Base-by-base conservation (phyloP, 1,284 basidiomycete genomes). In the Boletellus deceptivus region DNA sequence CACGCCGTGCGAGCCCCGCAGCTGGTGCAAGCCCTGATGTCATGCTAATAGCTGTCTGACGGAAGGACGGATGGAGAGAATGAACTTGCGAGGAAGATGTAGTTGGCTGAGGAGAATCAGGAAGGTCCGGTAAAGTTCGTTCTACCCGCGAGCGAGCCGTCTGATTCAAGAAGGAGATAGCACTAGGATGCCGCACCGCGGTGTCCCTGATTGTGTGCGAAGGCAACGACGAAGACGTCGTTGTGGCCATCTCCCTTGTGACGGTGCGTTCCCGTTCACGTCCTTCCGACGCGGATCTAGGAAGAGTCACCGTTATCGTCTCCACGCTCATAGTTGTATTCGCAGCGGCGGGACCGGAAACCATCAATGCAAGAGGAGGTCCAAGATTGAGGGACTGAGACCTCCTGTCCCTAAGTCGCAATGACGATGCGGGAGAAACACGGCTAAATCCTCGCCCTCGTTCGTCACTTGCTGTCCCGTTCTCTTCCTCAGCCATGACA, bases 11-110 rank as follows among this genome's bases (percentile, higher is more conserved):
- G n/a, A 86, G 72, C 9, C 84, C 84, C 22, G 84, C 83, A 25
- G 84, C 83, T 33, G 84, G 83, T 3, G 80, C 82, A 49, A 87
- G 72, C 35, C 82, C 78, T 46, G 75, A 76, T 2, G 83, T 78
- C 69, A 89, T 80, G 58, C 84, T 87, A 55, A 86, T 77, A n/a
- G 86, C 77, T 24, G 84, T 81, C 57, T 84, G 82, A 29, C 83
- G 75, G 55, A 77, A 71, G 34, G 75, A 65, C 25, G 61, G 65
- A 31, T 70, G 52, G 35, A 59, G 35, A 34, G 54, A 49, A 47
- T 55, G 36, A 24, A 27, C 6, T 34, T 50, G 56, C 43, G 61
- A 40, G 17, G 63, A 55, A 48, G 57, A 59, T 22, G 59, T 55
- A 24, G 50, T 57, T 46, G 56, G 65, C 48, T 56, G 65, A 52